phyloP scores from a whole-genome alignment of 2,329 filamentous ascomycete genomes.

The Xylariales sp. region DNA sequence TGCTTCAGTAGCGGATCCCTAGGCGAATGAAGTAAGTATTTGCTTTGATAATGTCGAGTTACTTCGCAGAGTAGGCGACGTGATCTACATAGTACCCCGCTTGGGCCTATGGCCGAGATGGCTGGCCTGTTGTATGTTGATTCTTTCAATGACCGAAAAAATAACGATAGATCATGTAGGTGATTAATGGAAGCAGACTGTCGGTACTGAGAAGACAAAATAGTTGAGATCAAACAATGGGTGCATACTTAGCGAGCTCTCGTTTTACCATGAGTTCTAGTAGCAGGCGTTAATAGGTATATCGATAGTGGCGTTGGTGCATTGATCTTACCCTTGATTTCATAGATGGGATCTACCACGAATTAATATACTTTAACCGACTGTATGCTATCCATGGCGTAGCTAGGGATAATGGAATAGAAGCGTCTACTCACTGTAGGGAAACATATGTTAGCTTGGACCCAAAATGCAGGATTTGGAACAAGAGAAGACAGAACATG shows the following conservation, averaged over 20 bases:
- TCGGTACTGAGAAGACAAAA: constrained; percentile 54
- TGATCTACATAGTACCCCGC: neutral
- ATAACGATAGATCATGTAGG: neutral
- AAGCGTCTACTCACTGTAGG: constrained; percentile 23
- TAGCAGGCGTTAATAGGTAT: neutral
- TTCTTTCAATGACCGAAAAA: neutral
- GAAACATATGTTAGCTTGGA: constrained; percentile 12
- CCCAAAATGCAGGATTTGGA: neutral
- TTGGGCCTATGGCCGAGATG: neutral
- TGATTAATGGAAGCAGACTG: neutral
- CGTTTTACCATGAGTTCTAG: constrained; percentile 75
- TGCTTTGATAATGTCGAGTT: neutral
- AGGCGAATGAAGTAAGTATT: constrained; percentile 11
- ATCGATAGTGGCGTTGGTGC: neutral
- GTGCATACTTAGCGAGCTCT: constrained; percentile 89
- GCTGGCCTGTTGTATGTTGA: neutral
- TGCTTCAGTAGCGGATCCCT: constrained; percentile 35
- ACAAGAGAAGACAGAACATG: neutral
- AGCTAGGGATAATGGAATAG: neutral
- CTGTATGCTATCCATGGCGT: neutral
- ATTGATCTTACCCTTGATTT: constrained; percentile 53
- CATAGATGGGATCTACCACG: constrained; percentile 80
- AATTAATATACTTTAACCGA: constrained; percentile 6
- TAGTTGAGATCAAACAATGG: constrained; percentile 46
- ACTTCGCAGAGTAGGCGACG: neutral